Evolutionary conservation across 75 land plant species (phyloP).

Genomic region (Gnetum montanum): DNA sequence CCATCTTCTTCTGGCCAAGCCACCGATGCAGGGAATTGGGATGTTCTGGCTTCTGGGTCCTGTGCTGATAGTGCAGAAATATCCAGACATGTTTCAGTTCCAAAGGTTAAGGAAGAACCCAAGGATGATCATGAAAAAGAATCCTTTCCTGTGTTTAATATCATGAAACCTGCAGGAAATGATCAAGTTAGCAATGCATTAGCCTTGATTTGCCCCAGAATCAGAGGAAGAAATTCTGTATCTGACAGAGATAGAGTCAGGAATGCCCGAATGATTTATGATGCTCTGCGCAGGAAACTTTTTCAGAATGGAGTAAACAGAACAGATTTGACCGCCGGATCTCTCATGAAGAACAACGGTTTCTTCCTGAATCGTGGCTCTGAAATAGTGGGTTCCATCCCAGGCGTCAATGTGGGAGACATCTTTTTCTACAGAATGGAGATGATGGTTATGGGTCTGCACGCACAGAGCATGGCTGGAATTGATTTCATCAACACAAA

Average conservation of each 20-base stretch:
- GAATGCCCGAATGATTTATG: conserved; percentile 6
- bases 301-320: conserved; percentile 24
- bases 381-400: conserved; percentile 12
- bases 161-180: too few relatives aligned
- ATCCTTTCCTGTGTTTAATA: too few relatives aligned
- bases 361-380: conserved; percentile 11
- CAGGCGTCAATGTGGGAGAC: conserved; percentile 23
- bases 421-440: conserved; percentile 16
- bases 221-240: too few relatives aligned
- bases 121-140: too few relatives aligned
- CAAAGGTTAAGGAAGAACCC: too few relatives aligned
- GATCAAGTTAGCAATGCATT: too few relatives aligned
- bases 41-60: too few relatives aligned
- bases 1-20: too few relatives aligned
- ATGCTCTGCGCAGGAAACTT: conserved; percentile 15
- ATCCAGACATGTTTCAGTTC: too few relatives aligned
- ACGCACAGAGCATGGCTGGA: conserved; percentile 15
- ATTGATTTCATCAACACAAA: conserved; percentile 8
- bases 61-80: too few relatives aligned
- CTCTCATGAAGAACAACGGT: background rate
- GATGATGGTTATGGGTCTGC: conserved; percentile 15
- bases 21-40: too few relatives aligned
- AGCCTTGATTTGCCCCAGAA: too few relatives aligned
- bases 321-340: conserved; percentile 13
- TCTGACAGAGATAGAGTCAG: conserved; percentile 7